Evolutionary conservation across 2,329 filamentous ascomycete genomes (phyloP), one percentile per base, ranked within the genome.

Genomic region (Neopestalotiopsis sp.): DNA sequence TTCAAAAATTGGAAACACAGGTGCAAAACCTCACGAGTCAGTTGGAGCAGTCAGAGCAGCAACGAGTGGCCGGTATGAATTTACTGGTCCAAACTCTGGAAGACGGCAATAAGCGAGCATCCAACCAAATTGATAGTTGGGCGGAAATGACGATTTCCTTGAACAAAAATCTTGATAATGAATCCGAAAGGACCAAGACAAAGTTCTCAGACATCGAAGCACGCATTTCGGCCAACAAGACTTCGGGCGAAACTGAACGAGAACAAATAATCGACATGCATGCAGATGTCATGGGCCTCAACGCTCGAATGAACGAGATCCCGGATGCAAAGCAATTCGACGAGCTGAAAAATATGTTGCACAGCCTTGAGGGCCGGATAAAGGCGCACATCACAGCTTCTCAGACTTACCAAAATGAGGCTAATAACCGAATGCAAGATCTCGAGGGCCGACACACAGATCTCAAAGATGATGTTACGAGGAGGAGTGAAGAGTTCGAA

Each of bases 201-300:
- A 30, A 30, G 34, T 17, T 62, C 12, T 34, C 30, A 13, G 17
- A 14, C 6, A 17, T 62, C 7, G 59, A 62, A 30, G 17, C n/a
- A 10, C 30, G 59, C 14, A 10, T 62, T 4, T 28, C 30, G 59
- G 59, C 30, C 14, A 34, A 6, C 17, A 62, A 62, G 20, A 17
- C 32, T 14, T 42, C 32, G 17, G n/a, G 32, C 14, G 12, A 34
- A 3, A 34, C 59, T 40, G 59, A 40, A 61, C 30, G 30, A n/a
- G 58, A 61, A 20, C 59, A 62, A 62, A 62, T 34, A 9, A 62
- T 40, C 30, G 59, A 62, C 10, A 62, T 62, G 59, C n/a, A 30
- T 14, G 32, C 59, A 20, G 59, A 62, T 17, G 40, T 62, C 17
- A 30, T 62, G n/a, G 20, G 34, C 20, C 30, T 62, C 30, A 62